phyloP scores from a whole-genome alignment of 371 early-diverging fungal genomes.

The Rhizomucor pusillus region DNA sequence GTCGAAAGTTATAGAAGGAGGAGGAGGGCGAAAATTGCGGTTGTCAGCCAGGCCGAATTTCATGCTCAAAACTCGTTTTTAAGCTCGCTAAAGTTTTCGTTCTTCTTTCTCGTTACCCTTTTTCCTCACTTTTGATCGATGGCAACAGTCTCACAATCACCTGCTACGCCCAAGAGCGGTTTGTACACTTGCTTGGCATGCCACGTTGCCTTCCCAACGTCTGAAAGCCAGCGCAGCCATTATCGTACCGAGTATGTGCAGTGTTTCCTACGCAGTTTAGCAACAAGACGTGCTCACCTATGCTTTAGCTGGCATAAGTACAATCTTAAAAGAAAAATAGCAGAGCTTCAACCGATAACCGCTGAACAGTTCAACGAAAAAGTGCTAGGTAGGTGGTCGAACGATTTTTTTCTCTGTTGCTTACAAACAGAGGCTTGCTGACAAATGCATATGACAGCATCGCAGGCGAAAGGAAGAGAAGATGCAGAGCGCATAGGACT shows the following conservation, averaged over 20 bases:
- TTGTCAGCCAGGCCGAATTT: too few species aligned
- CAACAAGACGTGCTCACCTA: neutral
- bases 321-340: slow-evolving; percentile 86
- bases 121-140: too few species aligned
- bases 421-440: slow-evolving; percentile 17
- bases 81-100: too few species aligned
- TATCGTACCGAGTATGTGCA: slow-evolving; percentile 70
- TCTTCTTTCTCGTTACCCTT: too few species aligned
- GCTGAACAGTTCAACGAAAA: slow-evolving; percentile 73
- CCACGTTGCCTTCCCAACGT: slow-evolving; percentile 81
- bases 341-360: slow-evolving; percentile 68
- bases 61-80: too few species aligned
- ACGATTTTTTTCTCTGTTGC: too few species aligned
- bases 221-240: slow-evolving; percentile 82
- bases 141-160: neutral
- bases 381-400: slow-evolving; percentile 25
- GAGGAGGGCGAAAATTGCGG: too few species aligned
- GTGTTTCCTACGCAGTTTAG: neutral
- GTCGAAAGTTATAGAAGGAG: neutral
- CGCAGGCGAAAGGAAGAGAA: slow-evolving; percentile 44
- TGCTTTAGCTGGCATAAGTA: slow-evolving; percentile 77
- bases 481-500: slow-evolving; percentile 36
- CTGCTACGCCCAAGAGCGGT: neutral
- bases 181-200: slow-evolving; percentile 73
- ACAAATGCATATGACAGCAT: slow-evolving; percentile 26